Evolutionary conservation across 257 asterid genomes (phyloP).

Genomic region (Fraxinus cuspidata): DNA sequence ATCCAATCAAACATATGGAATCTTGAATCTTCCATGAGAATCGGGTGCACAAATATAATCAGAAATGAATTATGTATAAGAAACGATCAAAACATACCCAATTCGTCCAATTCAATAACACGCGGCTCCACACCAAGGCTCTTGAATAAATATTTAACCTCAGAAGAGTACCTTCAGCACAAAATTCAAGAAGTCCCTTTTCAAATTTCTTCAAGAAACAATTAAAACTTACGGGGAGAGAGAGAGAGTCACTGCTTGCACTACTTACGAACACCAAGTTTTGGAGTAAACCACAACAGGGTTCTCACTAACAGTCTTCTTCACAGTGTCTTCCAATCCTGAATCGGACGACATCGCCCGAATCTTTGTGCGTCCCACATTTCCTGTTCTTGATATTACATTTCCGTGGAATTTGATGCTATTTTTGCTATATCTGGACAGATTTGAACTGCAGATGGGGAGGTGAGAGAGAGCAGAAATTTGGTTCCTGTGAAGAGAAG

Average conservation of each 20-base stretch:
- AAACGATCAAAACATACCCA: constrained; percentile 47
- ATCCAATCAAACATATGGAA: too few species aligned
- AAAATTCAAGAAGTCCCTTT: constrained; percentile 14
- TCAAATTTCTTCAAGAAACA: not conserved
- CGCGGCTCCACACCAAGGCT: constrained; percentile 74
- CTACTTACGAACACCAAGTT: constrained; percentile 87
- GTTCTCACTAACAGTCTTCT: constrained; percentile 53
- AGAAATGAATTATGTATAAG: not conserved
- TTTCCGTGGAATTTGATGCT: constrained; percentile 20
- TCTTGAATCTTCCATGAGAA: too few species aligned
- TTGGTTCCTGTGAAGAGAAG: constrained; percentile 24
- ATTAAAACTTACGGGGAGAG: not conserved
- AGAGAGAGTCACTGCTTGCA: not conserved
- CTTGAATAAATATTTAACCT: constrained; percentile 83
- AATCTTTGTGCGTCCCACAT: constrained; percentile 33
- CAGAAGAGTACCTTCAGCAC: constrained; percentile 61
- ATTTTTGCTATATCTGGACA: not conserved
- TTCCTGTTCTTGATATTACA: constrained; percentile 26
- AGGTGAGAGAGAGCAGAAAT: constrained; percentile 13
- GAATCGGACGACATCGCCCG: constrained; percentile 66
- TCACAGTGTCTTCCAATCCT: constrained; percentile 60
- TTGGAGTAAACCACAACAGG: constrained; percentile 95
- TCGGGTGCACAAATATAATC: too few species aligned
- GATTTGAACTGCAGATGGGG: constrained; percentile 20
- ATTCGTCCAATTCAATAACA: constrained; percentile 78